These are phyloP conservation scores for Iris macrosiphon DNA, from an alignment of 106 monocot genomes.

Conservation along the genomic window DNA sequence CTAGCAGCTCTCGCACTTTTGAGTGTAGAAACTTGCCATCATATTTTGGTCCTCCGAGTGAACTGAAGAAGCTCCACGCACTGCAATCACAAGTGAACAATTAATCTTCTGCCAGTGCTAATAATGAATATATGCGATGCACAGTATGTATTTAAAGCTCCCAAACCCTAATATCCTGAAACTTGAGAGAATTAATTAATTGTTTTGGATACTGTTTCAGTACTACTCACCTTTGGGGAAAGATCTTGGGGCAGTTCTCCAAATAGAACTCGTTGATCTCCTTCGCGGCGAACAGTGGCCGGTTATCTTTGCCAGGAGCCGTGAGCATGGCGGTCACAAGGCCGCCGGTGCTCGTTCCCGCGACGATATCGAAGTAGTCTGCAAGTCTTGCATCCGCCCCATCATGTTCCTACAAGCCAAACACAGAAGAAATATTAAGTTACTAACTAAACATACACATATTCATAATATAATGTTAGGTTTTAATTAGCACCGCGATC, in stretches of 20 bases:
- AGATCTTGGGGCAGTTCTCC: slow-evolving; percentile 26
- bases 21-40: slow-evolving; percentile 43
- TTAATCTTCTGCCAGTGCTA: too few relatives aligned
- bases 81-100: background rate
- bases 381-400: too few relatives aligned
- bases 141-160: too few relatives aligned
- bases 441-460: too few relatives aligned
- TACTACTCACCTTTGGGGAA: slow-evolving; percentile 12
- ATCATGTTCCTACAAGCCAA: too few relatives aligned
- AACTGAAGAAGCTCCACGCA: background rate
- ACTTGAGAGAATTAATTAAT: background rate
- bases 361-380: too few relatives aligned
- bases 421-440: too few relatives aligned
- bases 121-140: too few relatives aligned
- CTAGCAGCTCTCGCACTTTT: slow-evolving; percentile 19
- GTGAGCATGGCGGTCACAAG: slow-evolving; percentile 44
- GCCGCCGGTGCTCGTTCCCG: slow-evolving; percentile 51
- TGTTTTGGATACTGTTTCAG: background rate
- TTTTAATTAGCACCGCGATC: too few relatives aligned
- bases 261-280: slow-evolving; percentile 42
- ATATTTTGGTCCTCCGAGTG: slow-evolving; percentile 33
- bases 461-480: too few relatives aligned
- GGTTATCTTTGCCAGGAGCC: slow-evolving; percentile 25
- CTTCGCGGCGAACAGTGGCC: slow-evolving; percentile 37
- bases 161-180: too few relatives aligned